Evolutionary conservation across 805 yeast species (phyloP), one percentile per base, ranked within the genome.

Genomic region (Candida maris): DNA sequence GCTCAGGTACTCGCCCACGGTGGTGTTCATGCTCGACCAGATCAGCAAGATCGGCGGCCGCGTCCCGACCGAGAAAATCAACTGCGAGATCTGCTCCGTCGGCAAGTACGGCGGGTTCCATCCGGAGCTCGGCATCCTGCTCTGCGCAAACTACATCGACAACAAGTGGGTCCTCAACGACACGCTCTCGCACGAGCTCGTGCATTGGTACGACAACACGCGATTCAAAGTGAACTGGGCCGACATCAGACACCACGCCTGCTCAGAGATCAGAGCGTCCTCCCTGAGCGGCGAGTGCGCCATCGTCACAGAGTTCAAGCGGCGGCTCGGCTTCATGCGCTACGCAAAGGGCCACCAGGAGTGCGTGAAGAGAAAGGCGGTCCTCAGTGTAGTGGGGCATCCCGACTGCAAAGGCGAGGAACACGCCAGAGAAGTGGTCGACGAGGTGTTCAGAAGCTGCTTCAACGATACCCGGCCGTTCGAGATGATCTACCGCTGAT

Each of bases 401-500:
- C 97, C 97, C 2, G 73, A 70, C 33, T 93, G 98, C 57, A 70
- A 75, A 44, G 73, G 71, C 47, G 69, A 71, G 39, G 81, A 78
- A 30, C 82, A 82, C 43, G 98, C 98, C 1, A 79, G 75, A 39
- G 70, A 71, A 42, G 83, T 78, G 4, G 96, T 93, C 3, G 78
- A 84, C 44, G 82, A 84, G 47, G 97, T 93, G 5, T 93, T 95
- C 82, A 82, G 81, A 44, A 81, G 91, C 31, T 93, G 98, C 58
- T 93, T 88, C 57, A 81, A 80, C 52, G 98, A 93, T 55, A 91
- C 97, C 2, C 70, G 98, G 52, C 98, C 98, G 1, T 93, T 87
- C 61, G 97, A 93, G 51, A 81, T 85, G 53, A 89, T 93, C 23
- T 93, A 86, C 57, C 71, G 87, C 42, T 83, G 62, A 56, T n/a